Percentiles rank a stretch among this genome's conserved stretches.
Evolutionary conservation across 768 basidiomycete species (phyloP).

Genomic region (Amanita pallidorosea): DNA sequence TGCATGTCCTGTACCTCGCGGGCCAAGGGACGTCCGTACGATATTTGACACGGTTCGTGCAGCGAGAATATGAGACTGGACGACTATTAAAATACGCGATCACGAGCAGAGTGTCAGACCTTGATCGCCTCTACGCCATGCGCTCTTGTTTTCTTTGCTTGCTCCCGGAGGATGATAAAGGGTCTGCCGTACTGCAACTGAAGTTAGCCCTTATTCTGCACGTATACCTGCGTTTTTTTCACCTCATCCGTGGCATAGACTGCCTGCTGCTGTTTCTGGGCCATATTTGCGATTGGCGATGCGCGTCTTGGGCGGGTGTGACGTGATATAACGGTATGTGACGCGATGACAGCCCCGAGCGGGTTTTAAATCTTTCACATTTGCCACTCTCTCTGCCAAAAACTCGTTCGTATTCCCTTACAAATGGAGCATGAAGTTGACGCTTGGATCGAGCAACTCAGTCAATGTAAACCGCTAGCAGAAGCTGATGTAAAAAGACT

Average conservation of each 20-base stretch:
- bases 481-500: slow-evolving; percentile 95
- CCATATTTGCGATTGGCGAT: slow-evolving; percentile 20
- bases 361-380: slow-evolving; percentile 18
- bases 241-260: slow-evolving; percentile 87
- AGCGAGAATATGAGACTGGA: slow-evolving; percentile 91
- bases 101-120: slow-evolving; percentile 28
- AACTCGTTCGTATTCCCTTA: slow-evolving; percentile 16
- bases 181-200: slow-evolving; percentile 73
- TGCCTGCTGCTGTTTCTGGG: slow-evolving; percentile 34
- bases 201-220: slow-evolving; percentile 8
- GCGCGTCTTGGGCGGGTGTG: slow-evolving; percentile 24
- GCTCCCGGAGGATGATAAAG: slow-evolving; percentile 96
- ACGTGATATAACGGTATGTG: slow-evolving; percentile 19
- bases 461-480: slow-evolving; percentile 93
- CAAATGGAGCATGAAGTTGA: slow-evolving; percentile 77
- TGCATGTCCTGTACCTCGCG: slow-evolving; percentile 49
- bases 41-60: slow-evolving; percentile 92
- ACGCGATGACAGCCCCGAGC: slow-evolving; percentile 2
- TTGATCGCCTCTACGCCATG: slow-evolving; percentile 96
- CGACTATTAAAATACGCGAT: slow-evolving; percentile 2
- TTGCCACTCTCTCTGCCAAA: slow-evolving; percentile 21
- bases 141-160: slow-evolving; percentile 81
- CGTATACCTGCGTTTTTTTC: neutral
- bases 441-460: slow-evolving; percentile 92
- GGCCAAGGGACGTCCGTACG: slow-evolving; percentile 89